Base-by-base conservation (phyloP, 805 yeast species). In the Cyberlindnera americana region DNA sequence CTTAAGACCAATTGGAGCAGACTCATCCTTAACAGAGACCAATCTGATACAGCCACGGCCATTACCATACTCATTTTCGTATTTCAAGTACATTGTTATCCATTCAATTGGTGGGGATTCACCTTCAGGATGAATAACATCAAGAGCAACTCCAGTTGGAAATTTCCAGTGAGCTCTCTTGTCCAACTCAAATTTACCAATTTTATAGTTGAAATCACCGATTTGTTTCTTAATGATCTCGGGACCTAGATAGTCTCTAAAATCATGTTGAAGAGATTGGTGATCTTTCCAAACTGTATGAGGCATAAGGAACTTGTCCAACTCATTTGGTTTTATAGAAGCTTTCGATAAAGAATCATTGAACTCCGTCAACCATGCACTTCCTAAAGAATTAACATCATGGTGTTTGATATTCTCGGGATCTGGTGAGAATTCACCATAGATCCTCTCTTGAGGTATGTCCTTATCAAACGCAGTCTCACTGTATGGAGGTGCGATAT, bases 221-320 rank as follows among this genome's bases (percentile, higher is more conserved):
- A 60, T 29, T 6, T 41, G 44, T 12, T 43, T 27, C 32, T 54
- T 49, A 38, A 67, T 61, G 29, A 52, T 47, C 0, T 55, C 55
- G 7, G 57, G 48, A n/a, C 64, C 65, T 18, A 59, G 47, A 43
- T 52, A 60, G 40, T 59, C 61, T 26, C 60, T 61, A 24, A 62
- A 45, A 31, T 66, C 66, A 56, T 61, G 53, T 17, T 56, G 50
- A 23, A 66, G 48, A 14, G 59, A 46, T 25, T 64, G 48, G 44
- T 65, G 69, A 43, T 67, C 72, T 44, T 61, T 62, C 72, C 71
- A 66, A 26, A 57, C 43, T 1, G 60, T 50, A 41, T 62, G 61
- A 5, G 56, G 50, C 21, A 52, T 28, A 18, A 64, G 37, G 19
- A 61, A 47, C 37, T 51, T 41, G 31, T 52, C 59, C 35, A 61